These are phyloP conservation scores for Tolypocladium ophioglossoides DNA, from an alignment of 2,329 filamentous ascomycete species.

Conservation along the genomic window DNA sequence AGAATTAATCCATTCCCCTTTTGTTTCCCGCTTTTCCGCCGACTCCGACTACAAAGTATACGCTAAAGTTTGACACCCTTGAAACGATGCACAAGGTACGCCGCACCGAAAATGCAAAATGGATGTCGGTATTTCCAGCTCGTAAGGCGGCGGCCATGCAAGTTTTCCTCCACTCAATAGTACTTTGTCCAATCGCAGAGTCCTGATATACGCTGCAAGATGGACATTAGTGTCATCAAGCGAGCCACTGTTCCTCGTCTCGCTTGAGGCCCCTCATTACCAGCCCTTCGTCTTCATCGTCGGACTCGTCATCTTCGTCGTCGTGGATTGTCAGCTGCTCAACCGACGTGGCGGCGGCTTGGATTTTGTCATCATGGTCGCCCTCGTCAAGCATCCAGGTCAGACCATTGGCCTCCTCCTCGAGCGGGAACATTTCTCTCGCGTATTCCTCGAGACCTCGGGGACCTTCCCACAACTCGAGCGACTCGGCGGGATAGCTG, in stretches of 20 bases:
- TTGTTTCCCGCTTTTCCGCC: neutral
- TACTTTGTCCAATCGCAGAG: neutral
- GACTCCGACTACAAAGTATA: neutral
- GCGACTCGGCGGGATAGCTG: constrained; percentile 62
- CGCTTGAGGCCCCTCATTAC: constrained; percentile 47
- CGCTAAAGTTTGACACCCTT: neutral
- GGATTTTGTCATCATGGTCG: constrained; percentile 27
- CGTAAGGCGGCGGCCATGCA: neutral
- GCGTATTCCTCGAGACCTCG: constrained; percentile 91
- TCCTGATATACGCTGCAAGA: neutral
- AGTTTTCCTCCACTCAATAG: neutral
- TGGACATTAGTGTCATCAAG: constrained; percentile 19
- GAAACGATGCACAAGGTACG: neutral
- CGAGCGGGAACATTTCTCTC: constrained; percentile 82
- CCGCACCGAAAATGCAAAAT: neutral
- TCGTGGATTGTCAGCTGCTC: constrained; percentile 31
- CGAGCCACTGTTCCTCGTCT: constrained; percentile 50
- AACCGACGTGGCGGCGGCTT: constrained; percentile 22
- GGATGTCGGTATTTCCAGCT: neutral
- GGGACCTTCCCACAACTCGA: constrained; percentile 84
- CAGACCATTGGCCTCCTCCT: constrained; percentile 87
- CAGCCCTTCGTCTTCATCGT: constrained; percentile 47
- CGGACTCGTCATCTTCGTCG: constrained; percentile 29
- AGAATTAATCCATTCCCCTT: neutral
- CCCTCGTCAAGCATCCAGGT: constrained; percentile 74